These are phyloP conservation scores for Fraxinus sp. DNA, from an alignment of 305 asterid species.

Conservation along the genomic window DNA sequence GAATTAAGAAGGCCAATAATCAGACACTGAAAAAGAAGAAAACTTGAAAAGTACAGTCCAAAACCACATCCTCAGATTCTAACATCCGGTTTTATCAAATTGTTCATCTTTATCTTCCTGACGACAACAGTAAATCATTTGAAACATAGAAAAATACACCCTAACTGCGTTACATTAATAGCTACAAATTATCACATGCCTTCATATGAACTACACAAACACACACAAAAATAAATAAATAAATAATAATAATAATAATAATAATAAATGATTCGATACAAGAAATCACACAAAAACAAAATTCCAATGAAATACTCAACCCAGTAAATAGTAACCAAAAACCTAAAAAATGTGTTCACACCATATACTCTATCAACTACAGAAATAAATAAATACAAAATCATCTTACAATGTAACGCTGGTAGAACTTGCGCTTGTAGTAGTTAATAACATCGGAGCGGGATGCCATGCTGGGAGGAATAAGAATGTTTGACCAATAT, in stretches of 20 bases:
- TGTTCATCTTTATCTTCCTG: neutral
- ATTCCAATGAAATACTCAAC: neutral
- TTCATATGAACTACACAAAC: neutral
- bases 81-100: neutral
- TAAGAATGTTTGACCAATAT: conserved; percentile 91
- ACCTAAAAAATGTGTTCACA: neutral
- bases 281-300: neutral
- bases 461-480: conserved; percentile 89
- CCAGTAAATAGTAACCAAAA: neutral
- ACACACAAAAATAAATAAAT: too few species aligned
- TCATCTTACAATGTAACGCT: conserved; percentile 67
- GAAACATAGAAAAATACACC: neutral
- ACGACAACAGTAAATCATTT: neutral
- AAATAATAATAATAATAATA: too few species aligned
- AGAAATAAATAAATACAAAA: neutral
- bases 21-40: neutral
- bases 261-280: neutral
- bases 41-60: neutral
- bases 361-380: neutral
- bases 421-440: conserved; percentile 96
- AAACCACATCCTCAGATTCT: neutral
- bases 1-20: conserved; percentile 8
- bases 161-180: neutral
- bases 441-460: conserved; percentile 78
- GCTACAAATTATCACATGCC: neutral